Evolutionary conservation across 2,329 filamentous ascomycete genomes (phyloP).

Genomic region (Colletotrichum sojae): DNA sequence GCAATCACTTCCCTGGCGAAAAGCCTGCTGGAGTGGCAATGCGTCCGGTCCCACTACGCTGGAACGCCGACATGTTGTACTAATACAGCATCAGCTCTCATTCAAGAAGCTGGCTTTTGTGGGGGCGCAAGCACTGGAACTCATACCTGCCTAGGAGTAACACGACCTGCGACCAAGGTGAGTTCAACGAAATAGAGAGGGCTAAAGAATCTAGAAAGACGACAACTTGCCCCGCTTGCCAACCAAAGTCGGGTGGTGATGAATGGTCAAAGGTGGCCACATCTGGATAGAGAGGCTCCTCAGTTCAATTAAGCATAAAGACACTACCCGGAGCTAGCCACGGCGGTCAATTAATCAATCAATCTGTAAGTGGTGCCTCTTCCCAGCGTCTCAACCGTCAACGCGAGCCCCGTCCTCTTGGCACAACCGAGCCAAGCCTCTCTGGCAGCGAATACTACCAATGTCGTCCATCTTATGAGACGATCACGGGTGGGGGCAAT

Average conservation of each 20-base stretch:
- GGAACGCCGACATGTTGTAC: slow-evolving; percentile 6
- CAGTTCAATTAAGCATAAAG: slow-evolving; percentile 18
- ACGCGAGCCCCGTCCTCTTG: slow-evolving; percentile 9
- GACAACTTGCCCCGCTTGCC: too few relatives aligned
- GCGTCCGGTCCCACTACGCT: slow-evolving; percentile 18
- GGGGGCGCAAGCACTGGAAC: too few relatives aligned
- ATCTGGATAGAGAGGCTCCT: background rate
- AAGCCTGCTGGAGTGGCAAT: background rate
- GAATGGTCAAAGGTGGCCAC: too few relatives aligned
- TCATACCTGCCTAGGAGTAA: too few relatives aligned
- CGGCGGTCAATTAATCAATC: background rate
- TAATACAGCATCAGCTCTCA: background rate
- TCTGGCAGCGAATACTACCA: background rate
- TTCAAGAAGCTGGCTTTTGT: too few relatives aligned
- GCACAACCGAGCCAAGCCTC: background rate
- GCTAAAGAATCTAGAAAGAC: too few relatives aligned
- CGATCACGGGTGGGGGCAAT: background rate
- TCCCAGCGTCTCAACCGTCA: background rate
- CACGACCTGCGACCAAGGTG: too few relatives aligned
- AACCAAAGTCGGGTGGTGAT: too few relatives aligned
- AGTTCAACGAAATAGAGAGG: too few relatives aligned
- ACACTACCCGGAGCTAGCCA: slow-evolving; percentile 9
- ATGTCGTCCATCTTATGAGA: background rate
- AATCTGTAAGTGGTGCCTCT: background rate
- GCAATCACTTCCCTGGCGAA: slow-evolving; percentile 11